phyloP scores from a whole-genome alignment of 805 yeast genomes.

The Wickerhamiella allomyrinae region DNA sequence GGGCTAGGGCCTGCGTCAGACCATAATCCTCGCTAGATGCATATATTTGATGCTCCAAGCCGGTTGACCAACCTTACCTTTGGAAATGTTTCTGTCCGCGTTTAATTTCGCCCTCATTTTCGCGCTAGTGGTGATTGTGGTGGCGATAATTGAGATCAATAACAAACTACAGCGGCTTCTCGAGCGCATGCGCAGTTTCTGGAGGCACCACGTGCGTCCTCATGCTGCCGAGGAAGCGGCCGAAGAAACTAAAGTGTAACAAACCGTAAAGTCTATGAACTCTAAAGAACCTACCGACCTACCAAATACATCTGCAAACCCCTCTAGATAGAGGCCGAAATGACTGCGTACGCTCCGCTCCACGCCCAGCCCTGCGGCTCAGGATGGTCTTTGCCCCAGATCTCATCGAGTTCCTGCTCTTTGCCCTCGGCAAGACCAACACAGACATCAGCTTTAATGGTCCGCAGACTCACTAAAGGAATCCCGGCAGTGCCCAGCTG shows the following conservation, averaged over 20 bases:
- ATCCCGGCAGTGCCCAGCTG: conserved; percentile 49
- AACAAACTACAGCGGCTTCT: not conserved
- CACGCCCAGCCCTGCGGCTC: conserved; percentile 71
- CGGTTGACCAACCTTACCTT: not conserved
- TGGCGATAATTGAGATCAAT: not conserved
- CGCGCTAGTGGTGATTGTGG: not conserved
- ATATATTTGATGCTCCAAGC: not conserved
- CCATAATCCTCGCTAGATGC: not conserved
- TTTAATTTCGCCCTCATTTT: not conserved
- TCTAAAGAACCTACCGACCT: no score
- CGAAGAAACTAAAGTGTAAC: no score
- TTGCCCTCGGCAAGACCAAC: conserved; percentile 65
- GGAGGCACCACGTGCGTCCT: no score
- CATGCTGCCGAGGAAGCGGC: no score
- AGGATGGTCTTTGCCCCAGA: conserved; percentile 41
- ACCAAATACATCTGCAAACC: not conserved
- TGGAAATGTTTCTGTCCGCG: not conserved
- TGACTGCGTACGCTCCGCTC: conserved; percentile 90
- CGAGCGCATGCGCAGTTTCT: no score
- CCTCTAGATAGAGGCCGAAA: conserved; percentile 28
- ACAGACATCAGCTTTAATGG: conserved; percentile 91
- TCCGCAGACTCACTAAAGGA: conserved; percentile 63
- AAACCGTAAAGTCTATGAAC: no score
- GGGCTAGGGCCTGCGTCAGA: no score
- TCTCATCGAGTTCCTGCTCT: conserved; percentile 48